phyloP scores from a whole-genome alignment of 139 green algal species.

The Chlamydomonas sp. region DNA sequence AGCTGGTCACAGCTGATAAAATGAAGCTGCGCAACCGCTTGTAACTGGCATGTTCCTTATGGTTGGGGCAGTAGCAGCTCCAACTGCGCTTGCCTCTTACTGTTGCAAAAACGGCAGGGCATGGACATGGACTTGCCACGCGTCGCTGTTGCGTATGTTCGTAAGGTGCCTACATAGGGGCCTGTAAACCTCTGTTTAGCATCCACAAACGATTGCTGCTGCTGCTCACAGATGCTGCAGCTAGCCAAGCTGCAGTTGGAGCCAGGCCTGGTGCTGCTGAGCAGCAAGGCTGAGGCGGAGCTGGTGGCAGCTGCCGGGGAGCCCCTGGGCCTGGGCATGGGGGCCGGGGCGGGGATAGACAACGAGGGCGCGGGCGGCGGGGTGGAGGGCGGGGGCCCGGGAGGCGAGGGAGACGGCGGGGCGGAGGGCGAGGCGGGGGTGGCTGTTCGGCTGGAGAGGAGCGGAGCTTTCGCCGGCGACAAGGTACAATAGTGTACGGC shows the following conservation, averaged over 20 bases:
- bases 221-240: conserved; percentile 60
- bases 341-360: background rate
- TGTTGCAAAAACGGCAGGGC: background rate
- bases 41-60: too few species aligned
- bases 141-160: too few species aligned
- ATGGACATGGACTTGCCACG: background rate
- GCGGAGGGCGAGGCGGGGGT: too few species aligned
- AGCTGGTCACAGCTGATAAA: too few species aligned
- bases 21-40: too few species aligned
- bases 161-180: too few species aligned
- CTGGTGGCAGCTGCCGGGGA: conserved; percentile 46
- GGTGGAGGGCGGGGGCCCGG: background rate
- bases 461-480: conserved; percentile 37
- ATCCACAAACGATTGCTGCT: too few species aligned
- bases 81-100: background rate
- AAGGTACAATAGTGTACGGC: background rate
- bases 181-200: too few species aligned
- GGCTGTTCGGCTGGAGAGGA: conserved; percentile 37
- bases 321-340: background rate
- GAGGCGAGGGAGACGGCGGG: background rate
- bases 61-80: background rate
- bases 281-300: conserved; percentile 51
- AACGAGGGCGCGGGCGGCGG: background rate
- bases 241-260: conserved; percentile 68
- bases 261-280: conserved; percentile 64